These are phyloP conservation scores for Gnaphalium uliginosum DNA, from an alignment of 129 eudicot genomes.

Conservation along the genomic window DNA sequence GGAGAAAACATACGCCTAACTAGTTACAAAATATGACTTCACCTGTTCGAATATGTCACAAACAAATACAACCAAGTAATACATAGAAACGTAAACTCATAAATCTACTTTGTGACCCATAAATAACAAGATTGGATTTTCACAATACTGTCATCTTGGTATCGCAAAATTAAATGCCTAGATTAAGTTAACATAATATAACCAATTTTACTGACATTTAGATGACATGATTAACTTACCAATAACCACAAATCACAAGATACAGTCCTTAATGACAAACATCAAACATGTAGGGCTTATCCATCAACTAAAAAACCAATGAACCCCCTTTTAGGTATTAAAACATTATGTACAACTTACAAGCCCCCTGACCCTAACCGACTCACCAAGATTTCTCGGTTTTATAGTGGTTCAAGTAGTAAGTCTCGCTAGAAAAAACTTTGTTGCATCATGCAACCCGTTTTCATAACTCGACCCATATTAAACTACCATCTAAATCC, in stretches of 20 bases:
- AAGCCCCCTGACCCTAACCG: not conserved
- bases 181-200: no score
- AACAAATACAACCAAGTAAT: no score
- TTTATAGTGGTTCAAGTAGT: conserved; percentile 5
- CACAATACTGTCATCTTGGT: no score
- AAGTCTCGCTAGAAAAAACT: conserved; percentile 3
- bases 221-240: not conserved
- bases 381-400: conserved; percentile 10
- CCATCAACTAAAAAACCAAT: conserved; percentile 31
- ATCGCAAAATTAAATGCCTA: no score
- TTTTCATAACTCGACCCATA: not conserved
- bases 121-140: no score
- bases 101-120: no score
- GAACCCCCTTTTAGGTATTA: conserved; percentile 31
- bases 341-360: conserved; percentile 23
- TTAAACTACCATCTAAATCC: conserved; percentile 20
- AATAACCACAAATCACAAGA: conserved; percentile 23
- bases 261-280: conserved; percentile 18
- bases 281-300: conserved; percentile 42
- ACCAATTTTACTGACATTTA: no score
- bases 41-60: no score
- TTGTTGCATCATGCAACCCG: not conserved
- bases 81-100: no score
- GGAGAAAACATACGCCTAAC: no score
- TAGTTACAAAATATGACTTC: no score